Conservation (phyloP, 108 stramenopile genomes). For the Skeletonema menzelii region DNA sequence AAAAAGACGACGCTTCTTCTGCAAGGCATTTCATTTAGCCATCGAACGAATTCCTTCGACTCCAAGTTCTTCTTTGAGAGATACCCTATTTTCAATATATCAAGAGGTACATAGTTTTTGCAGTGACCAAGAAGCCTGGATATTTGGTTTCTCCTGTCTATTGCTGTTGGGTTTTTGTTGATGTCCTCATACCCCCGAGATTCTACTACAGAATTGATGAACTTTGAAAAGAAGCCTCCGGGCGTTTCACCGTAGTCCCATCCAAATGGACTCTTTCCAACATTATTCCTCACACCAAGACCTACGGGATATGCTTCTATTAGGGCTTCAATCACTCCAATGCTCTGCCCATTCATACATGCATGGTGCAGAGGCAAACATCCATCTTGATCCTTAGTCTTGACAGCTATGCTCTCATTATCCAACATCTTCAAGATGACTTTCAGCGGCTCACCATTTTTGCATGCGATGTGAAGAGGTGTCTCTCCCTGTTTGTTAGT, state of each 20-base stretch:
- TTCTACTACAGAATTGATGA: not conserved
- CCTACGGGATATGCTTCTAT: slow-evolving; percentile 31
- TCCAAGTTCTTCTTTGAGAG: not conserved
- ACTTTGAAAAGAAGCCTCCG: not conserved
- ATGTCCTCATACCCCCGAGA: not conserved
- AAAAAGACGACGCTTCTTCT: not conserved
- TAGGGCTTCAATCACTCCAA: slow-evolving; percentile 43
- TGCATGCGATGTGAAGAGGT: not conserved
- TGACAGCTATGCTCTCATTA: not conserved
- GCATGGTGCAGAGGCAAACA: slow-evolving; percentile 2
- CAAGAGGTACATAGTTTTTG: slow-evolving; percentile 3
- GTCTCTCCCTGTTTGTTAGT: too few relatives aligned
- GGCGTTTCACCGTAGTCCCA: not conserved
- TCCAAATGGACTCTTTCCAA: not conserved
- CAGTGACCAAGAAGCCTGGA: not conserved
- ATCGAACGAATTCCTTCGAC: not conserved
- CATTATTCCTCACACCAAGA: not conserved
- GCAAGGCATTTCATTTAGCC: not conserved
- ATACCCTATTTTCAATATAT: not conserved
- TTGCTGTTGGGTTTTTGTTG: not conserved
- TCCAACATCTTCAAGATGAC: not conserved
- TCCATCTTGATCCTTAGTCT: not conserved
- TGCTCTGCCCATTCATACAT: slow-evolving; percentile 8
- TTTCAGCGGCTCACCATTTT: not conserved
- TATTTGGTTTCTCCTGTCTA: not conserved